Evolutionary conservation across 2,329 filamentous ascomycete species (phyloP), one percentile per base, ranked within the genome.

Genomic region (Metarhizium guizhouense): DNA sequence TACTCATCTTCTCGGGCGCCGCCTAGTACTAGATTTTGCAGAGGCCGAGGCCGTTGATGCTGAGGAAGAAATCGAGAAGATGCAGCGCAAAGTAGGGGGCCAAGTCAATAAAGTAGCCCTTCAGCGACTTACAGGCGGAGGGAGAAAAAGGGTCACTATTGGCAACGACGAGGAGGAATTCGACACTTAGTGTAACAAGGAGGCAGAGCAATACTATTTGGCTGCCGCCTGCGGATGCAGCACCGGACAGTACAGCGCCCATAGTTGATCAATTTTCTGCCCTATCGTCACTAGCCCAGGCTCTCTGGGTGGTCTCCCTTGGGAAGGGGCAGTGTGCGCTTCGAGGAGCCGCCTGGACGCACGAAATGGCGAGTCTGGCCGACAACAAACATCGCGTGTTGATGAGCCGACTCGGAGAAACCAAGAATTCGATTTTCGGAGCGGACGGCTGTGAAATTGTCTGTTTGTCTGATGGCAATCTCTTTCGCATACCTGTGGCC

Each of bases 1-100:
- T 71, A 97, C 94, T 48, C 94, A 99, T 81, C 77, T 99, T 66
- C 80, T 97, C 56, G 94, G 94, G 56, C 85, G 94, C 58, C 86
- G 87, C 66, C 79, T 99, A 64, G 90, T 97, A 55, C 79, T 99
- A 59, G 90, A 96, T 69, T 97, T 91, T 74, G 93, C 92, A 43
- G 86, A 90, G 65, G 88, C 87, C 61, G 94, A 97, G 65, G 82
- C 89, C 43, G 80, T 94, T 62, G 92, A 97, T 74, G 86, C 94
- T 3, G 94, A 99, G 76, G 90, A 92, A 72, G 92, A 97, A 74
- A 94, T 99, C 68, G 86, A 88, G 70, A 93, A 90, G 76, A 96
- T 99, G 87, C 90, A 95, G 74, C 88, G 89, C 80, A 99, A 96
- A 80, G 87, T 95, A 67, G 89, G 89, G 59, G 84, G 86, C 58